Evolutionary conservation across 306 rosid genomes (phyloP).

Genomic region (Acacia confusa): DNA sequence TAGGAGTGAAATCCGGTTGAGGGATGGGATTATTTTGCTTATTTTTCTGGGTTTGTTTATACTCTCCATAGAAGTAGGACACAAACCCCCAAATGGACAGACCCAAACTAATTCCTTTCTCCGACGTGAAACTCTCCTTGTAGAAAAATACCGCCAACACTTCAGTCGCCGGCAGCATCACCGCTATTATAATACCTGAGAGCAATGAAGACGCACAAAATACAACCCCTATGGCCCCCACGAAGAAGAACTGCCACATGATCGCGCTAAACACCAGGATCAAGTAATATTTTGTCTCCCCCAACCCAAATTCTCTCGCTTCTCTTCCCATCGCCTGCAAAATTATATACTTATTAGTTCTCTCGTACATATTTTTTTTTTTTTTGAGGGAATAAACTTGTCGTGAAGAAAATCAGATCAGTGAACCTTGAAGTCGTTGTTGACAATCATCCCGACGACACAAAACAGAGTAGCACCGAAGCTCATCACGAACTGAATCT

Average conservation of each 20-base stretch:
- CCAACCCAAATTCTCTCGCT: conserved; percentile 56
- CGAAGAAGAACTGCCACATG: conserved; percentile 70
- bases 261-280: conserved; percentile 55
- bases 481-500: conserved; percentile 73
- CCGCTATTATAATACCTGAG: conserved; percentile 62
- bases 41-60: conserved; percentile 41
- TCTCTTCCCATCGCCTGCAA: conserved; percentile 68
- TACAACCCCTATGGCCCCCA: conserved; percentile 75
- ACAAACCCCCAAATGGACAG: conserved; percentile 83
- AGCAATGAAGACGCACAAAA: conserved; percentile 70
- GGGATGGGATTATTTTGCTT: conserved; percentile 2
- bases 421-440: conserved; percentile 77
- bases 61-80: conserved; percentile 81
- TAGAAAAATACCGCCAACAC: conserved; percentile 64
- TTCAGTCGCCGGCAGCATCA: conserved; percentile 59
- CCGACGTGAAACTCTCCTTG: conserved; percentile 63
- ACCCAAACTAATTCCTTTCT: conserved; percentile 69
- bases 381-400: neutral
- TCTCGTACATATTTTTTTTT: too few species aligned
- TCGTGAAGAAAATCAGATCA: neutral
- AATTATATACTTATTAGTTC: neutral
- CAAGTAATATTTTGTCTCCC: conserved; percentile 59
- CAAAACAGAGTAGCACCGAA: conserved; percentile 71
- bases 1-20: conserved; percentile 29
- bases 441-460: conserved; percentile 66